Evolutionary conservation across 306 rosid species (phyloP).

Genomic region (Sicyos edulis): DNA sequence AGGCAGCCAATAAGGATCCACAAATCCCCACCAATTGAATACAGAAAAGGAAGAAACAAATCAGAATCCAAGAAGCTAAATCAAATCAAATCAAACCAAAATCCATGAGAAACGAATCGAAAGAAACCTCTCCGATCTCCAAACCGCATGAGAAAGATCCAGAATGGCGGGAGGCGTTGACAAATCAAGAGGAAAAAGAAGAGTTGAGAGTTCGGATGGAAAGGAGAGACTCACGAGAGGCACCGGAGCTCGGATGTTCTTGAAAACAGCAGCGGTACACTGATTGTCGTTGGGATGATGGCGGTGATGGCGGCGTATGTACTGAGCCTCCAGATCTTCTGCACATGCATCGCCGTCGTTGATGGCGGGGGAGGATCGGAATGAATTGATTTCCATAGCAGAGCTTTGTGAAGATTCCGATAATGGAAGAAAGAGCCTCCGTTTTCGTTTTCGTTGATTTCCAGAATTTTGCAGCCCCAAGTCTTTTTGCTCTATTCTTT

Average conservation of each 20-base stretch:
- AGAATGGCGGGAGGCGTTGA: not conserved
- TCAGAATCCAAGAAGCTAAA: not conserved
- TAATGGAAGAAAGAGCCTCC: constrained; percentile 10
- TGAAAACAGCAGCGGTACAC: constrained; percentile 78
- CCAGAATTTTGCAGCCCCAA: not conserved
- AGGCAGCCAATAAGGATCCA: too few species aligned
- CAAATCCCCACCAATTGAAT: too few species aligned
- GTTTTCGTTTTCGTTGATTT: not conserved
- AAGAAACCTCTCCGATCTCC: not conserved
- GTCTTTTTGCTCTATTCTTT: not conserved
- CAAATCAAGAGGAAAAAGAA: not conserved
- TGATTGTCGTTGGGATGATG: constrained; percentile 69
- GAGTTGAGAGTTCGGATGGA: not conserved
- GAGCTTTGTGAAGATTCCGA: not conserved
- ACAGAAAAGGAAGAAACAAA: too few species aligned
- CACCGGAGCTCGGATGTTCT: constrained; percentile 80
- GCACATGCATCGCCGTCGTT: constrained; percentile 40
- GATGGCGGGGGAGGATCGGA: constrained; percentile 27
- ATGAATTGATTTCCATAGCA: not conserved
- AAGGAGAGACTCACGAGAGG: constrained; percentile 49
- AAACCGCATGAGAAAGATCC: not conserved
- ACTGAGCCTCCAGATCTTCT: constrained; percentile 52
- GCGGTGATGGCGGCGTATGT: constrained; percentile 71
- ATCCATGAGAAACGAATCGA: not conserved
- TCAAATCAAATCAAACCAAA: not conserved